Evolutionary conservation across 2,329 filamentous ascomycete genomes (phyloP).

Genomic region (Davidsoniella virescens): DNA sequence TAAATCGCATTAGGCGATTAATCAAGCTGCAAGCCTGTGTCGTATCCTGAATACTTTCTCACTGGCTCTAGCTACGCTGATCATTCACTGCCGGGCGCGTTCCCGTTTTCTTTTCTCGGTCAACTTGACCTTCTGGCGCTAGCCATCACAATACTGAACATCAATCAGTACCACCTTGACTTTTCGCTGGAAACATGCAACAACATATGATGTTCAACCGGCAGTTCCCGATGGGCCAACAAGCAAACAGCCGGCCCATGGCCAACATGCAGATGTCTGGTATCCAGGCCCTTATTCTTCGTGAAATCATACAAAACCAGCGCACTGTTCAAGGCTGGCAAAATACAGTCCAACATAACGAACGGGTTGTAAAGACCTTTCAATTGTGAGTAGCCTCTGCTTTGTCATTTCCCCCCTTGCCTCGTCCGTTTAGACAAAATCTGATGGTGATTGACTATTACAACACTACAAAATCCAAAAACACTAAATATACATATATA

Average conservation of each 20-base stretch:
- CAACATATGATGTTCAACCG: conserved; percentile 34
- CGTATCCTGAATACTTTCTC: neutral
- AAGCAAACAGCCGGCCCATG: conserved; percentile 24
- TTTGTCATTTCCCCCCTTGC: neutral
- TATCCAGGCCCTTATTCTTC: conserved; percentile 26
- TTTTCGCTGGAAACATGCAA: conserved; percentile 45
- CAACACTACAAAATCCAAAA: neutral
- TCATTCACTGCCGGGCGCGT: conserved; percentile 13
- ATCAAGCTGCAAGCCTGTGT: neutral
- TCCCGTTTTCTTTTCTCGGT: conserved; percentile 12
- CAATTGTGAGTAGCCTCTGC: conserved; percentile 23
- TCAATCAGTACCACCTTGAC: too few species aligned
- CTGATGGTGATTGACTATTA: neutral
- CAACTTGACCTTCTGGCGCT: too few species aligned
- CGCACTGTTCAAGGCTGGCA: conserved; percentile 25
- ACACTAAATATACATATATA: neutral
- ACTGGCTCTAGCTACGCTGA: neutral
- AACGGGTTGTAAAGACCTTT: conserved; percentile 28
- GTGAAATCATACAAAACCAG: conserved; percentile 22
- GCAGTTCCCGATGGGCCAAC: conserved; percentile 18
- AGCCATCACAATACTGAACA: too few species aligned
- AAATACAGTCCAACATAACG: conserved; percentile 21
- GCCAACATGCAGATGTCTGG: conserved; percentile 16
- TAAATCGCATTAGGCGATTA: too few species aligned
- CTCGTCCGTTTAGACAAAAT: neutral